These are phyloP conservation scores for Candida dubliniensis DNA, from an alignment of 1,139 yeast genomes.

Conservation along the genomic window DNA sequence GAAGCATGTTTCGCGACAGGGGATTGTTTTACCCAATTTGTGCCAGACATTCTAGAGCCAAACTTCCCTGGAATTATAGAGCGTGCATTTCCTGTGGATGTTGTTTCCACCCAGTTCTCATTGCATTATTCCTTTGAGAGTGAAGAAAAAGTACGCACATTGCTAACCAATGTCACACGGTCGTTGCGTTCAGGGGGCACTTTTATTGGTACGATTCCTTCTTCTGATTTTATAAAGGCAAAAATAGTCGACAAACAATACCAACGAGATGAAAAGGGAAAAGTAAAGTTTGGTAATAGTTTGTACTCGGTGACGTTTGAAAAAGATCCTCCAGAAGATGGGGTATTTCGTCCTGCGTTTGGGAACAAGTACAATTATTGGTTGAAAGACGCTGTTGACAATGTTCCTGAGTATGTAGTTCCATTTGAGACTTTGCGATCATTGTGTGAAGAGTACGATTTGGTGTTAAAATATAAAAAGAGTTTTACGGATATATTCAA, in stretches of 20 bases:
- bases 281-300: slow-evolving; percentile 75
- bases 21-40: slow-evolving; percentile 74
- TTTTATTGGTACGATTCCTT: slow-evolving; percentile 93
- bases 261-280: slow-evolving; percentile 43
- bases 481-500: slow-evolving; percentile 83
- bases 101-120: slow-evolving; percentile 88
- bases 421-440: slow-evolving; percentile 87
- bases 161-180: slow-evolving; percentile 73
- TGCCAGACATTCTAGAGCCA: slow-evolving; percentile 73
- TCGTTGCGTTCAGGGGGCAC: slow-evolving; percentile 79
- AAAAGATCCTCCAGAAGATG: slow-evolving; percentile 69
- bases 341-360: slow-evolving; percentile 69
- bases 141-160: slow-evolving; percentile 72
- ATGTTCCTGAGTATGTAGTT: slow-evolving; percentile 96
- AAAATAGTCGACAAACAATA: slow-evolving; percentile 49
- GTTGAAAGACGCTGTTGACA: slow-evolving; percentile 89
- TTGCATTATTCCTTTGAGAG: slow-evolving; percentile 92
- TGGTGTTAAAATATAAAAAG: slow-evolving; percentile 70
- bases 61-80: slow-evolving; percentile 51
- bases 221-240: slow-evolving; percentile 76
- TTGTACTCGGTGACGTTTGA: slow-evolving; percentile 80
- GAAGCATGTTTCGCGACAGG: slow-evolving; percentile 88
- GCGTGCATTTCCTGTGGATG: slow-evolving; percentile 79
- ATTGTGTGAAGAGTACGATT: slow-evolving; percentile 79
- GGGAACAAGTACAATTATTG: slow-evolving; percentile 84